Base-by-base conservation (phyloP, 2,329 filamentous ascomycete genomes). In the Verruconis gallopava region DNA sequence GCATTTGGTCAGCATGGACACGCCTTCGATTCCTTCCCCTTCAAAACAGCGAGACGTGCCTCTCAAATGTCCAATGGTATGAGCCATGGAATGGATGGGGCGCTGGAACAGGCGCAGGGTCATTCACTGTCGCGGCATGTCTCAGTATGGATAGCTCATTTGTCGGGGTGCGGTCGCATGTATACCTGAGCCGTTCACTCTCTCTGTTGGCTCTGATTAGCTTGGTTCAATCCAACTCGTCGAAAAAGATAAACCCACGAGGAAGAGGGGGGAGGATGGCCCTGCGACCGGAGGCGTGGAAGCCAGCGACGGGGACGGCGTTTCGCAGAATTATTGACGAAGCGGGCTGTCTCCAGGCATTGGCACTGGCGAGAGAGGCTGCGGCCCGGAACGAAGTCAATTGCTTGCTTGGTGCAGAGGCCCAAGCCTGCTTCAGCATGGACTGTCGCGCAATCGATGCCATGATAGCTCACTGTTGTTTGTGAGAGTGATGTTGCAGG, bases 41-140 rank as follows among this genome's bases (percentile, higher is more conserved):
- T n/a, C 40, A 21, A 46, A 32, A n/a, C 15, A 36, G 22, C 33
- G 25, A n/a, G 33, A 22, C 49, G 44, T 58, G 76, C 73, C 77
- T 71, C 72, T 98, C 91, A 57, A 94, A 94, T 46, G 82, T 84
- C 91, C 91, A 98, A 75, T 98, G 91, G 71, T 96, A 98, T 64
- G 83, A 93, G 54, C 91, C 91, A 67, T 98, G 85, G 43, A 77
- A 69, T 33, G 89, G 78, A 52, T 73, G 76, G 41, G 84, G 66
- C 17, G 74, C 59, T 36, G 86, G 88, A 18, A 94, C 64, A 30
- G 75, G 76, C 21, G 75, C 82, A 43, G 91, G 76, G 57, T 96
- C 88, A 67, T 98, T 98, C 59, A 88, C 85, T 81, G 55, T 37
- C 13, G 4, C 11, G 15, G 11, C 13, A 38, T 47, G n/a, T n/a